phyloP scores from a whole-genome alignment of 148 eudicot genomes.

The Linanthus parryae region DNA sequence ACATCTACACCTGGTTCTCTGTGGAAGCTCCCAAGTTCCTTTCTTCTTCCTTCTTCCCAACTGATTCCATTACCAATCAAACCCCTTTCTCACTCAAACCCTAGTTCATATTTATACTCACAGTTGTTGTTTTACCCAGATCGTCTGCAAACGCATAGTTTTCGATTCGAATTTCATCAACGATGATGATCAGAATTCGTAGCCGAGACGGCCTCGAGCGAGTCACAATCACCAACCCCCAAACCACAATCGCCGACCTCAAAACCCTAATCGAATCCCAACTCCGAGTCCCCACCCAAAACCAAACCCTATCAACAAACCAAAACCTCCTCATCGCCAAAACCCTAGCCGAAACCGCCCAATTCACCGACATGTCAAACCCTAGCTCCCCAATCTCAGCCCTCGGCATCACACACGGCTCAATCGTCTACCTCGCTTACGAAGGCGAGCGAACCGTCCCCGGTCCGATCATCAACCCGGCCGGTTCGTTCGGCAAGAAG shows the following conservation, averaged over 20 bases:
- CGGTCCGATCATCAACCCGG: slow-evolving; percentile 41
- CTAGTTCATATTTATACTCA: too few species aligned
- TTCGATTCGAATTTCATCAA: too few species aligned
- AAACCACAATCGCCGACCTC: slow-evolving; percentile 51
- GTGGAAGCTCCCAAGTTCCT: too few species aligned
- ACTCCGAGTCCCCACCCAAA: slow-evolving; percentile 48
- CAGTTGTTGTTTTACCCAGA: too few species aligned
- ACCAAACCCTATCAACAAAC: slow-evolving; percentile 65
- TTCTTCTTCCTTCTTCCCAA: too few species aligned
- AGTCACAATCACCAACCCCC: slow-evolving; percentile 41
- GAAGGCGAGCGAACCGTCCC: slow-evolving; percentile 61
- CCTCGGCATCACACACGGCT: slow-evolving; percentile 54
- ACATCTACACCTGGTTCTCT: too few species aligned
- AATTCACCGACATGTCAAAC: slow-evolving; percentile 54
- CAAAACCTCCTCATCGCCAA: slow-evolving; percentile 74
- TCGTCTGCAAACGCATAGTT: too few species aligned
- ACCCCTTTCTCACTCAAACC: too few species aligned
- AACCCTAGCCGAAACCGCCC: slow-evolving; percentile 43
- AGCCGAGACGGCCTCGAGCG: slow-evolving; percentile 87
- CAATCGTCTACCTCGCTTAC: slow-evolving; percentile 49
- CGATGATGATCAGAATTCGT: slow-evolving; percentile 77
- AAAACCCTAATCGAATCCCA: slow-evolving; percentile 77
- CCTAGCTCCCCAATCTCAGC: slow-evolving; percentile 44
- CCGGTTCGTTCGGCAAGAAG: slow-evolving; percentile 82
- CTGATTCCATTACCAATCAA: too few species aligned